phyloP scores from a whole-genome alignment of 192 early-diverging fungal genomes.

The Coemansia sp. region DNA sequence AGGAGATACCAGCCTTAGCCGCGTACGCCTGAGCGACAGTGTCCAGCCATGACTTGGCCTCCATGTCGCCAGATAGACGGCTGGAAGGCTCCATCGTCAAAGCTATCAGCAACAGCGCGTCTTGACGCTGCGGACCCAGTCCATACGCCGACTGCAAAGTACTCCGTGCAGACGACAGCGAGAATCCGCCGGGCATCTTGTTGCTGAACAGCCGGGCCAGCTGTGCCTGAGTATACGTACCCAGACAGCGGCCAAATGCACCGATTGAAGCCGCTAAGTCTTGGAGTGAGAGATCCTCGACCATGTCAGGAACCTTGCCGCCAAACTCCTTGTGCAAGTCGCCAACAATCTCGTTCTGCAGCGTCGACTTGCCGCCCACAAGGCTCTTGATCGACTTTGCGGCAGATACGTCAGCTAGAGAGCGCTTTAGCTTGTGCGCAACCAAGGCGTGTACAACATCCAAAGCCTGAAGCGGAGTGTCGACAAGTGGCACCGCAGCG shows the following conservation, averaged over 20 bases:
- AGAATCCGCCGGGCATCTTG: constrained; percentile 95
- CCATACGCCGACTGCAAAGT: constrained; percentile 73
- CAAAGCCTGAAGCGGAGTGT: constrained; percentile 75
- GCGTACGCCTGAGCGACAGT: constrained; percentile 72
- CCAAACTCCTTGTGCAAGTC: constrained; percentile 94
- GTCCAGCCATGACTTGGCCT: constrained; percentile 85
- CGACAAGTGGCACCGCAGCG: constrained; percentile 58
- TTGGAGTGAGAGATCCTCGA: constrained; percentile 85
- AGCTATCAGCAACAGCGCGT: constrained; percentile 74
- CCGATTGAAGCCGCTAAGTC: constrained; percentile 74
- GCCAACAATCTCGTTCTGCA: constrained; percentile 97
- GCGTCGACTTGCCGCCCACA: constrained; percentile 89
- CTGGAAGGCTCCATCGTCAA: constrained; percentile 79
- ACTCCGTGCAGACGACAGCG: constrained; percentile 70
- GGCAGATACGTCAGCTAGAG: constrained; percentile 69
- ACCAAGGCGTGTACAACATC: constrained; percentile 79
- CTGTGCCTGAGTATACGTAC: constrained; percentile 62
- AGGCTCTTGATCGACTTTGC: constrained; percentile 78
- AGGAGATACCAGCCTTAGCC: constrained; percentile 70
- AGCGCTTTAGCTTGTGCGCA: constrained; percentile 90
- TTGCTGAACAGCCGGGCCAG: constrained; percentile 77
- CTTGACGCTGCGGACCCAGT: constrained; percentile 73
- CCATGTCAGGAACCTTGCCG: constrained; percentile 80
- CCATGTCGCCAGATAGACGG: constrained; percentile 72
- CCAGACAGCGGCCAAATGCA: too few species aligned